Evolutionary conservation across 1,284 basidiomycete species (phyloP), one percentile per base, ranked within the genome.

Genomic region (Gomphus bonarii): DNA sequence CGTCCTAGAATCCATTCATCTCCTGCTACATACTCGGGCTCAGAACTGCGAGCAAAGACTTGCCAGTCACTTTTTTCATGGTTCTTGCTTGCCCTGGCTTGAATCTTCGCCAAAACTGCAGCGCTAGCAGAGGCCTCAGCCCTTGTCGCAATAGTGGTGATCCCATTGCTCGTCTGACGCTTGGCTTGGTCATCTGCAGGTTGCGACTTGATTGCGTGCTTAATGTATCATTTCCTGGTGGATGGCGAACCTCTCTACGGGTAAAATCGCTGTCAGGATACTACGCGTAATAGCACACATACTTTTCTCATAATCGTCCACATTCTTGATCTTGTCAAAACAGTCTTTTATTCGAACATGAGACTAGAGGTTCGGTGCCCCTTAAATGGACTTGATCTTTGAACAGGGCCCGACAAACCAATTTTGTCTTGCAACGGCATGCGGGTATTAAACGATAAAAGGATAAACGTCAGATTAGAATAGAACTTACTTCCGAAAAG

Each of bases 171-270:
- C 59, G 61, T 16, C 59, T 57, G n/a, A 61, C 61, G 55, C 61
- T 58, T 62, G 52, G 25, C 42, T 55, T 66, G 70, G 30, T 65
- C 67, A 60, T 71, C 69, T 62, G 73, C 71, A n/a, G 75, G 75
- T 66, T 85, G 83, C 0, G 81, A 69, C 49, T 52, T 46, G 54
- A 91, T 87, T n/a, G 88, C 88, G 65, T 88, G 79, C 66, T 85
- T 87, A 67, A 91, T 91, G 69, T 91, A 91, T 33, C 88, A 79
- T 50, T 25, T 72, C 80, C 66, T 85, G 88, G 76, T 91, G 88
- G 52, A 91, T 61, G 36, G 73, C 72, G 43, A 71, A 68, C 52
- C 73, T 73, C 64, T 75, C 82, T 84, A 63, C 48, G 36, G 28
- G 50, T 25, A 25, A n/a, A 40, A 8, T 53, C 20, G 16, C 22